Conservation (phyloP, 2,329 filamentous ascomycete genomes). For the Seiridium cupressi region DNA sequence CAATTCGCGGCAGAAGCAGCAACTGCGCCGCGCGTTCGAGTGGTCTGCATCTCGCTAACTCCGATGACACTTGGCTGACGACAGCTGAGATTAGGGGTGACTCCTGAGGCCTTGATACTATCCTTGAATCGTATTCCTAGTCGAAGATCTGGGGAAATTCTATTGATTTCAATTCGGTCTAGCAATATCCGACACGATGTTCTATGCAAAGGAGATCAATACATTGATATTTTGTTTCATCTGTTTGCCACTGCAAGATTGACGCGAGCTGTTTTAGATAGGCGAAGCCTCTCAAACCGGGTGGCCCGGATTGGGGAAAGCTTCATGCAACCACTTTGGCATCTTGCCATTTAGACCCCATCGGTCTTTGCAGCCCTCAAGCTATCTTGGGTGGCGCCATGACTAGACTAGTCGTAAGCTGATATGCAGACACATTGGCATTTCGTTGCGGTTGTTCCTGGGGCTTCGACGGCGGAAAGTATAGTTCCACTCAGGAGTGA, state of each 20-base stretch:
- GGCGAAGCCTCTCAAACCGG: neutral
- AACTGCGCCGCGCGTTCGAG: neutral
- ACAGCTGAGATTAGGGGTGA: neutral
- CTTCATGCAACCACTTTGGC: conserved; percentile 23
- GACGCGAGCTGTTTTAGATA: neutral
- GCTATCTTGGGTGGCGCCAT: neutral
- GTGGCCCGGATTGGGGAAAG: conserved; percentile 19
- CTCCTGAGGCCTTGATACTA: neutral
- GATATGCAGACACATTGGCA: neutral
- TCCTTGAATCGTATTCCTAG: neutral
- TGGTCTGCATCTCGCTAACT: no score
- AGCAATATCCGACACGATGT: neutral
- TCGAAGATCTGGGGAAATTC: no score
- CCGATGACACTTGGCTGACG: neutral
- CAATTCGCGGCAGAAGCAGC: neutral
- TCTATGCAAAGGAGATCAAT: conserved; percentile 5
- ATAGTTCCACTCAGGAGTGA: neutral
- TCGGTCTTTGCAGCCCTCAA: neutral
- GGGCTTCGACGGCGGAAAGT: neutral
- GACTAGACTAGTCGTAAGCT: neutral
- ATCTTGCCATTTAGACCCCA: neutral
- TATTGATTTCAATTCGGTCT: neutral
- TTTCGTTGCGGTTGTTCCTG: neutral
- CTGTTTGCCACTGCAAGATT: neutral
- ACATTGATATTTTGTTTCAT: neutral